Evolutionary conservation across 2,329 filamentous ascomycete genomes (phyloP).

Genomic region (Epichloe sibirici): DNA sequence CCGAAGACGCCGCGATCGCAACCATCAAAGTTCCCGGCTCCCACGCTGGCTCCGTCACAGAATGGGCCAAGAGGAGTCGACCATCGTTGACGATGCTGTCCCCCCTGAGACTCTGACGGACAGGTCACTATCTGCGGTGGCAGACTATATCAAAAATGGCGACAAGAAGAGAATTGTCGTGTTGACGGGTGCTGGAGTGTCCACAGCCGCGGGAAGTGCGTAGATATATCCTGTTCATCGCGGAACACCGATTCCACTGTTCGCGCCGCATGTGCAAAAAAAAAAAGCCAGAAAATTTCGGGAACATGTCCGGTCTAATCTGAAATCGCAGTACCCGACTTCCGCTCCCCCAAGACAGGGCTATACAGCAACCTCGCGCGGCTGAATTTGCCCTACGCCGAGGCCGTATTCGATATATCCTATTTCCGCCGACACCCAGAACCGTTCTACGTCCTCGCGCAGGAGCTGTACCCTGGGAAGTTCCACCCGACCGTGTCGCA

Average conservation of each 20-base stretch:
- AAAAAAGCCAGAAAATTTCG: no score
- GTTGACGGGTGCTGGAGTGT: conserved; percentile 84
- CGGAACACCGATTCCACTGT: no score
- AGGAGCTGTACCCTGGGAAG: conserved; percentile 82
- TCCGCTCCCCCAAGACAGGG: conserved; percentile 83
- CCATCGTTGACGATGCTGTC: conserved; percentile 47
- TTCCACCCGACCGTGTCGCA: conserved; percentile 85
- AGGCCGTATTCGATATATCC: conserved; percentile 86
- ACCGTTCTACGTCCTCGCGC: conserved; percentile 86
- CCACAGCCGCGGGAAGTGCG: conserved; percentile 54
- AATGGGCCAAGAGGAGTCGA: conserved; percentile 82
- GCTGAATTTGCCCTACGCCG: conserved; percentile 74
- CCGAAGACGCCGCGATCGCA: conserved; percentile 24
- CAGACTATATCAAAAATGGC: conserved; percentile 66
- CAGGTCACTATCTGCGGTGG: conserved; percentile 61
- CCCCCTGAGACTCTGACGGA: conserved; percentile 52
- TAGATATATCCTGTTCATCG: background rate
- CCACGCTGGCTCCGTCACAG: conserved; percentile 28
- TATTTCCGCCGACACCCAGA: conserved; percentile 77
- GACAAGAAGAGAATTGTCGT: conserved; percentile 63
- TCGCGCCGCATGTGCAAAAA: no score
- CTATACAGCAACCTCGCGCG: conserved; percentile 85
- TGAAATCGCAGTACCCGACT: conserved; percentile 62
- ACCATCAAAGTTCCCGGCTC: conserved; percentile 21
- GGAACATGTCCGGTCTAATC: background rate